These are phyloP conservation scores for Escallonia rubra DNA, from an alignment of 129 eudicot genomes.

Conservation along the genomic window DNA sequence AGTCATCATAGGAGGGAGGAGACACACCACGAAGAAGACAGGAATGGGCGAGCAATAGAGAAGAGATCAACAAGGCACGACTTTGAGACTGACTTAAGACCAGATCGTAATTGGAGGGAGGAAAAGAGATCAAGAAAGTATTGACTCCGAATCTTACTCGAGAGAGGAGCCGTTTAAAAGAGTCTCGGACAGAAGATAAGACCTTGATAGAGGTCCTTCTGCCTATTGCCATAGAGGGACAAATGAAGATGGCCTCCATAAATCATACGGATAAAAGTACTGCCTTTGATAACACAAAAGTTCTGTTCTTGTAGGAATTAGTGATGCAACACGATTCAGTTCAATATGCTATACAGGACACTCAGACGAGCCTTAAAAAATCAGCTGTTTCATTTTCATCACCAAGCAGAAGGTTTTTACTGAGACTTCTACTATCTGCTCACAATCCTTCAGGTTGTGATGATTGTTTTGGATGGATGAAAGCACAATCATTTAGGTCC, in stretches of 20 bases:
- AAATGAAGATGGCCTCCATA: not conserved
- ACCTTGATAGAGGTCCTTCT: not conserved
- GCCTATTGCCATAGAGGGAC: not conserved
- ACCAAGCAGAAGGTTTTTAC: too few species aligned
- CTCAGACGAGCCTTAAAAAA: too few species aligned
- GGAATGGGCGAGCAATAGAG: constrained; percentile 11
- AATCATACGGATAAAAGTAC: not conserved
- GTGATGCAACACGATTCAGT: not conserved
- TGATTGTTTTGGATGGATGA: too few species aligned
- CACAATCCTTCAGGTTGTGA: too few species aligned
- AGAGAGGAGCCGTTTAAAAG: not conserved
- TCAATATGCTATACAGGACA: too few species aligned
- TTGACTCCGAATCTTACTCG: constrained; percentile 11
- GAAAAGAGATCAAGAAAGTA: constrained; percentile 24
- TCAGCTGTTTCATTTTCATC: not conserved
- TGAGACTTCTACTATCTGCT: too few species aligned
- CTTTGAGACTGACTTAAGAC: constrained; percentile 1
- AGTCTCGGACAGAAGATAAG: not conserved
- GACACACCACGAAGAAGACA: not conserved
- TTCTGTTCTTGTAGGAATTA: not conserved
- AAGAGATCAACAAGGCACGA: constrained; percentile 25
- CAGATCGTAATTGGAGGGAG: constrained; percentile 18
- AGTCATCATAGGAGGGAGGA: constrained; percentile 1
- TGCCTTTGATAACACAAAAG: not conserved
- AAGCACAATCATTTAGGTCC: too few species aligned